phyloP scores from a whole-genome alignment of 148 eudicot genomes.

The Polygonum maritimum region DNA sequence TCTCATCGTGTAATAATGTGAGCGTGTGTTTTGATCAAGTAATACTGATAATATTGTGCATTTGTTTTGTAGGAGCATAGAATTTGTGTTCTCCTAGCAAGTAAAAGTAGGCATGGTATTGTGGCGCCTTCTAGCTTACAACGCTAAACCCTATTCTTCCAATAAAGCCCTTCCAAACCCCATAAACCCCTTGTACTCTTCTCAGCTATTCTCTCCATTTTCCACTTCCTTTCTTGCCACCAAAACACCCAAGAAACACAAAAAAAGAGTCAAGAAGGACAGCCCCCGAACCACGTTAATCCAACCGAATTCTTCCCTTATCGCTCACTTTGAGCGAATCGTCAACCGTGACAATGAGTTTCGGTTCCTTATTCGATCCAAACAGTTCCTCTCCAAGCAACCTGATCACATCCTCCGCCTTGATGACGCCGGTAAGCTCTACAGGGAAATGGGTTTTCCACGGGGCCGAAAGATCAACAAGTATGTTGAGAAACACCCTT shows the following conservation, averaged over 20 bases:
- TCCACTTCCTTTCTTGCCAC: conserved; percentile 90
- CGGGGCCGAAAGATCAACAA: conserved; percentile 71
- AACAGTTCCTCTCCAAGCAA: conserved; percentile 63
- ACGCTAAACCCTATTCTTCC: conserved; percentile 3
- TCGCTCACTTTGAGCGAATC: conserved; percentile 59
- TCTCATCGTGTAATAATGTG: not conserved
- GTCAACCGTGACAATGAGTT: conserved; percentile 40
- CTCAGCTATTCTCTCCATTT: conserved; percentile 24
- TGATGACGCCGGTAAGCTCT: conserved; percentile 78
- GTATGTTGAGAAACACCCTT: conserved; percentile 55
- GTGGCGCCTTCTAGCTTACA: conserved; percentile 15
- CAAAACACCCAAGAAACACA: conserved; percentile 72
- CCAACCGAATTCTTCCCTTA: conserved; percentile 38
- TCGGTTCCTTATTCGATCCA: conserved; percentile 64
- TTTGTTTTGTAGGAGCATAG: not conserved
- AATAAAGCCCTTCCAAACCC: conserved; percentile 5
- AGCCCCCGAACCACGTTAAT: conserved; percentile 52
- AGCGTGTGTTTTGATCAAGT: too few species aligned
- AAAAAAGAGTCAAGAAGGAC: conserved; percentile 49
- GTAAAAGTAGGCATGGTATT: not conserved
- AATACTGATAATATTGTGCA: not conserved
- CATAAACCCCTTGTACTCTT: conserved; percentile 12
- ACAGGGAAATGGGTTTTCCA: conserved; percentile 77
- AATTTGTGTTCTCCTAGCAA: not conserved
- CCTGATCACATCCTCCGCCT: conserved; percentile 63